Evolutionary conservation across 805 yeast genomes (phyloP).

Genomic region (Pichia kluyveri): DNA sequence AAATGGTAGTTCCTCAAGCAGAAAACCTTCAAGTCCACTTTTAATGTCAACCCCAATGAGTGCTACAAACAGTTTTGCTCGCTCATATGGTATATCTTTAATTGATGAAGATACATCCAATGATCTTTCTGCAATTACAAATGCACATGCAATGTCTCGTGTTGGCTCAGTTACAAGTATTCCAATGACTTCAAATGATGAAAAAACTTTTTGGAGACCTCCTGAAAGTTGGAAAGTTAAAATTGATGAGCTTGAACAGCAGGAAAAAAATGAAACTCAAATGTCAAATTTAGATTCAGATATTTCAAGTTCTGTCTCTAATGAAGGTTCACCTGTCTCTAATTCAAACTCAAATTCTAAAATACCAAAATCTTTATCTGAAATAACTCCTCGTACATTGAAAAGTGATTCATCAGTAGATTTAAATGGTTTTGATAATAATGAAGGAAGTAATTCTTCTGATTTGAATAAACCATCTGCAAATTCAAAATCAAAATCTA

Average conservation of each 20-base stretch:
- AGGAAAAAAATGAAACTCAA: background rate
- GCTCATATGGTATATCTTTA: constrained; percentile 16
- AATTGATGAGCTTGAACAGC: constrained; percentile 6
- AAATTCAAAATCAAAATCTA: too few relatives aligned
- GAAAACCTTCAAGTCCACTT: background rate
- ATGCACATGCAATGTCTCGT: constrained; percentile 15
- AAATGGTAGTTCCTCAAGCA: background rate
- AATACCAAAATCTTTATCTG: background rate
- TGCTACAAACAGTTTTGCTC: constrained; percentile 8
- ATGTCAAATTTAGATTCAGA: background rate
- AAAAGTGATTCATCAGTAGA: too few relatives aligned
- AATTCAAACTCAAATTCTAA: background rate
- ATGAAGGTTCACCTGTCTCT: background rate
- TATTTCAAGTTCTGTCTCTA: background rate
- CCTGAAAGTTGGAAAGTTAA: constrained; percentile 60
- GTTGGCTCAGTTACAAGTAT: constrained; percentile 17
- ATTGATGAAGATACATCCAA: constrained; percentile 16
- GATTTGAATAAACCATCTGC: too few relatives aligned
- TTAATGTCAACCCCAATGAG: constrained; percentile 10
- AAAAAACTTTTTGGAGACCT: constrained; percentile 35
- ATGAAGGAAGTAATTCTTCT: too few relatives aligned
- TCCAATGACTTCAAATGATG: constrained; percentile 3
- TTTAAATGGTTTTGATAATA: too few relatives aligned
- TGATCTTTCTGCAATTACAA: constrained; percentile 15
- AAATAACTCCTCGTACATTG: too few relatives aligned